These are phyloP conservation scores for Leptosphaerulina australis DNA, from an alignment of 2,329 filamentous ascomycete species.

Conservation along the genomic window DNA sequence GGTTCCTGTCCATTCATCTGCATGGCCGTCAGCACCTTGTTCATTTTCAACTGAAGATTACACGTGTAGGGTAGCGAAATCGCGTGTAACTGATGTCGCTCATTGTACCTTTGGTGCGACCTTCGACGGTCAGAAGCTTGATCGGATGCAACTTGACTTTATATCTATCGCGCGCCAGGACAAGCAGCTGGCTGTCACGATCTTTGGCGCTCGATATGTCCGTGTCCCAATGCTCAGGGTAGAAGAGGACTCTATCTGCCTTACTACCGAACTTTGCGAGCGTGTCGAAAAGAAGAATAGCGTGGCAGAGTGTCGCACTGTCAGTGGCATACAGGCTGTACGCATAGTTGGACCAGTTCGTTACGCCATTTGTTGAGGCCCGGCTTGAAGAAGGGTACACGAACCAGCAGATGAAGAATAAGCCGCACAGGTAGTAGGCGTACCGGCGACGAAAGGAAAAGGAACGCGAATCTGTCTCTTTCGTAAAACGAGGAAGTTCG, in stretches of 20 bases:
- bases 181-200: conserved; percentile 55
- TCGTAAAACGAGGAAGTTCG: conserved; percentile 42
- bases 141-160: conserved; percentile 58
- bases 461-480: conserved; percentile 18
- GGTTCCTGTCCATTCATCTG: conserved; percentile 50
- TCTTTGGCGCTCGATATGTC: conserved; percentile 36
- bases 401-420: conserved; percentile 40
- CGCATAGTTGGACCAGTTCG: conserved; percentile 50
- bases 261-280: conserved; percentile 51
- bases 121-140: conserved; percentile 47
- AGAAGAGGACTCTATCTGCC: conserved; percentile 55
- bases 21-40: conserved; percentile 24
- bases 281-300: conserved; percentile 53
- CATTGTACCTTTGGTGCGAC: conserved; percentile 39
- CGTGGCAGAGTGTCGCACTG: conserved; percentile 51
- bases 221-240: conserved; percentile 50
- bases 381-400: conserved; percentile 28
- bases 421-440: conserved; percentile 32
- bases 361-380: conserved; percentile 12
- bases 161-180: conserved; percentile 57
- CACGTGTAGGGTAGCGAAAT: conserved; percentile 5
- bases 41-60: conserved; percentile 1
- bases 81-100: conserved; percentile 12
- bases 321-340: conserved; percentile 54
- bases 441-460: conserved; percentile 40